These are phyloP conservation scores for Pichia nakasei DNA, from an alignment of 805 yeast species.

Conservation along the genomic window DNA sequence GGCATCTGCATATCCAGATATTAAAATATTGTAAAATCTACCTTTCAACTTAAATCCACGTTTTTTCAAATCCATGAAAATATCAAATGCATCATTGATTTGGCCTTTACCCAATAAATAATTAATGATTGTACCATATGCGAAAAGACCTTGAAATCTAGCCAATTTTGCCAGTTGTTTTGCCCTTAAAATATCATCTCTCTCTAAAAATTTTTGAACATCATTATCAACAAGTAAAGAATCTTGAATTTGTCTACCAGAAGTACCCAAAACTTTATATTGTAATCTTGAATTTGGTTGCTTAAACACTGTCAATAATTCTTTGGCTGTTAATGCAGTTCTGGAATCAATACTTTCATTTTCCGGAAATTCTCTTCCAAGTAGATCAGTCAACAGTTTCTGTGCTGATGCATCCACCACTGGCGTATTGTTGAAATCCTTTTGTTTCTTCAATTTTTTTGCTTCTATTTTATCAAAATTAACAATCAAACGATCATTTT, in stretches of 20 bases:
- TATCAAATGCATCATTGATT: slow-evolving; percentile 39
- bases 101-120: slow-evolving; percentile 37
- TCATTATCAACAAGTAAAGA: slow-evolving; percentile 48
- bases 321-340: slow-evolving; percentile 19
- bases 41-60: slow-evolving; percentile 50
- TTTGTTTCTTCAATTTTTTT: slow-evolving; percentile 8
- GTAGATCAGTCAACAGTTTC: slow-evolving; percentile 14
- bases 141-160: slow-evolving; percentile 41
- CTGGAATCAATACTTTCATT: slow-evolving; percentile 16
- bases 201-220: slow-evolving; percentile 40
- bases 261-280: slow-evolving; percentile 50
- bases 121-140: slow-evolving; percentile 52
- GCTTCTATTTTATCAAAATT: not conserved
- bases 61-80: slow-evolving; percentile 48
- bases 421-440: slow-evolving; percentile 17
- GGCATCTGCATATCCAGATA: slow-evolving; percentile 33
- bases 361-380: slow-evolving; percentile 15
- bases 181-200: slow-evolving; percentile 47
- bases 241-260: slow-evolving; percentile 48
- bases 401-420: slow-evolving; percentile 24
- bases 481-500: not conserved
- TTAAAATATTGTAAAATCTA: slow-evolving; percentile 37
- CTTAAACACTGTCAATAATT: slow-evolving; percentile 19
- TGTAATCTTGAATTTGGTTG: slow-evolving; percentile 35
- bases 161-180: slow-evolving; percentile 19